A percentile compares a stretch with the other conserved stretches of the same genome.
phyloP scores from a whole-genome alignment of 2,329 filamentous ascomycete species.

The Dactylellina sp. region DNA sequence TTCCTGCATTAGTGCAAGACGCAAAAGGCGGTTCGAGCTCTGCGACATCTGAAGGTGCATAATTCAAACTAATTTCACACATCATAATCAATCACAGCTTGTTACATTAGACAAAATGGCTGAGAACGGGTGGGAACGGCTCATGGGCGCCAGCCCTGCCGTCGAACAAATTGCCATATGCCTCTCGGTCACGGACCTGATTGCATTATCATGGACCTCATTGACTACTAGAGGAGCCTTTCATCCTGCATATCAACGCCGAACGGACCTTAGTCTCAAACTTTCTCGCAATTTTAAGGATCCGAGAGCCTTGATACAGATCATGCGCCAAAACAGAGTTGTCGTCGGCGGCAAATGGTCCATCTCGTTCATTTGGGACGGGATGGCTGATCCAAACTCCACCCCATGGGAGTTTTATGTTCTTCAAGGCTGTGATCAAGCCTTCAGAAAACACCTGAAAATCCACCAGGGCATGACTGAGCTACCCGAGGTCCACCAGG shows the following conservation, averaged over 20 bases:
- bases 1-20: too few relatives aligned
- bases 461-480: neutral
- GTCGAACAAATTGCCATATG: constrained; percentile 6
- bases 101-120: neutral
- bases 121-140: neutral
- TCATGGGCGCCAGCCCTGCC: constrained; percentile 18
- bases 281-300: constrained; percentile 20
- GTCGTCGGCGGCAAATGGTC: constrained; percentile 22
- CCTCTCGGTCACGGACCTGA: constrained; percentile 17
- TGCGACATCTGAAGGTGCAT: too few relatives aligned
- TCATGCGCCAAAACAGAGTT: constrained; percentile 7
- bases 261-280: constrained; percentile 20
- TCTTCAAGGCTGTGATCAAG: neutral
- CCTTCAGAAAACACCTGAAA: neutral
- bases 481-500: neutral
- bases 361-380: constrained; percentile 30
- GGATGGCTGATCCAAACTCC: neutral
- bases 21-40: too few relatives aligned
- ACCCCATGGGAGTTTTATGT: constrained; percentile 25
- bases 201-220: constrained; percentile 26
- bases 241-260: neutral
- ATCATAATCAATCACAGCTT: too few relatives aligned
- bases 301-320: constrained; percentile 10
- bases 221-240: constrained; percentile 2
- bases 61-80: too few relatives aligned